A percentile compares a stretch with the other conserved stretches of the same genome.
These are phyloP conservation scores for Paramecium biaurelia DNA, from an alignment of 73 alveolate genomes.

Conservation along the genomic window DNA sequence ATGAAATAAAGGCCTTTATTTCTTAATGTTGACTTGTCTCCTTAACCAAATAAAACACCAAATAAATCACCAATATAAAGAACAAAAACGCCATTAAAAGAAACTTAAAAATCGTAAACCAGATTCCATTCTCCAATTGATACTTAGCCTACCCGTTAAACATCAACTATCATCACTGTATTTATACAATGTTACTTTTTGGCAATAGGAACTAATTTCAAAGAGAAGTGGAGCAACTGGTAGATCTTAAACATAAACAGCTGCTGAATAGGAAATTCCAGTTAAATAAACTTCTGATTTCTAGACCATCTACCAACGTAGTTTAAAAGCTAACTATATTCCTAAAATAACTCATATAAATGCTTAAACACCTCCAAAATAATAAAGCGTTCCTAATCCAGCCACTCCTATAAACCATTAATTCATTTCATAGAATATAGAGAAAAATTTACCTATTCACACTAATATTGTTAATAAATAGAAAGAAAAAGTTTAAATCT, in stretches of 20 bases:
- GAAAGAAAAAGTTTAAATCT: background rate
- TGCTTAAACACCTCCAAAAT: background rate
- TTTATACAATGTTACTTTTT: background rate
- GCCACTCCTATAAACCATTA: background rate
- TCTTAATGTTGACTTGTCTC: conserved; percentile 41
- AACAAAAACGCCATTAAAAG: conserved; percentile 4
- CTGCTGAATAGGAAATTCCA: background rate
- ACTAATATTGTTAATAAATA: background rate
- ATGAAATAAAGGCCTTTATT: conserved; percentile 16
- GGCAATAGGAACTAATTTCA: background rate
- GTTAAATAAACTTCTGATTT: background rate
- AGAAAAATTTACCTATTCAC: background rate
- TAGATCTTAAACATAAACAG: background rate
- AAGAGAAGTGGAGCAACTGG: background rate
- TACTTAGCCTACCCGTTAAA: background rate
- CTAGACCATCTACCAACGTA: background rate
- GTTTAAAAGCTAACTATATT: background rate
- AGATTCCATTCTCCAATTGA: conserved; percentile 11
- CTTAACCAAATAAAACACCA: background rate
- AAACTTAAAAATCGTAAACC: background rate
- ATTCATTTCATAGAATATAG: background rate
- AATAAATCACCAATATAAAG: background rate
- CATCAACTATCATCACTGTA: background rate
- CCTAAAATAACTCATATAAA: background rate
- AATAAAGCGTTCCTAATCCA: background rate